These are phyloP conservation scores for Diaporthe ilicicola DNA, from an alignment of 2,329 filamentous ascomycete species.

Conservation along the genomic window DNA sequence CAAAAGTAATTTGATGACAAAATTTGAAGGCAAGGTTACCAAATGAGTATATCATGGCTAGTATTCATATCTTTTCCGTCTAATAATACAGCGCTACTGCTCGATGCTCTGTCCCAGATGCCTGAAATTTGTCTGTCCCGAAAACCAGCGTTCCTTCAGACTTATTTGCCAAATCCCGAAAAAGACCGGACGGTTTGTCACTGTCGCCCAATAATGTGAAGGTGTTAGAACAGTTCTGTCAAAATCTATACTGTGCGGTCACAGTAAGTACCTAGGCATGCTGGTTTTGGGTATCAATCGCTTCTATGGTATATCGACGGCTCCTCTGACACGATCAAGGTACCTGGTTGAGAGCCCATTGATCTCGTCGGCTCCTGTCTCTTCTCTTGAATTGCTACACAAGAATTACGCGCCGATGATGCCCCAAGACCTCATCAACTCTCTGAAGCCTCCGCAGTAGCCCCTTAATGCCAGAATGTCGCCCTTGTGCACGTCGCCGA, in stretches of 20 bases:
- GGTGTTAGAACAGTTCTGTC: background rate
- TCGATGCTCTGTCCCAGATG: background rate
- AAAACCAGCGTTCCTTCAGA: background rate
- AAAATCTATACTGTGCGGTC: background rate
- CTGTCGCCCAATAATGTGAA: background rate
- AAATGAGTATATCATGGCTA: background rate
- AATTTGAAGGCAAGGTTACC: background rate
- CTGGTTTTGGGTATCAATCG: conserved; percentile 30
- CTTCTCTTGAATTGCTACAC: background rate
- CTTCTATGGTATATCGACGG: conserved; percentile 26
- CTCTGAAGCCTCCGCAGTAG: conserved; percentile 31
- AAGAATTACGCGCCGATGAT: conserved; percentile 26
- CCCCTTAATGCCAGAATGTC: conserved; percentile 27
- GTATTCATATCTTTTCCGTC: background rate
- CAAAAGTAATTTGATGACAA: too few relatives aligned
- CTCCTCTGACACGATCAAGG: background rate
- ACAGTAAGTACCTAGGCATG: conserved; percentile 9
- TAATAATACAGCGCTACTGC: background rate
- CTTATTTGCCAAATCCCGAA: background rate
- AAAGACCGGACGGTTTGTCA: background rate
- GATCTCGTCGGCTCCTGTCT: background rate
- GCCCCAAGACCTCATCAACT: conserved; percentile 28
- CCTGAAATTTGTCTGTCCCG: background rate
- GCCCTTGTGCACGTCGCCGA: conserved; percentile 21
- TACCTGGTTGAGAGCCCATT: background rate